Evolutionary conservation across 2,329 filamentous ascomycete species (phyloP), one percentile per base, ranked within the genome.

Genomic region (Fusarium denticulatum): DNA sequence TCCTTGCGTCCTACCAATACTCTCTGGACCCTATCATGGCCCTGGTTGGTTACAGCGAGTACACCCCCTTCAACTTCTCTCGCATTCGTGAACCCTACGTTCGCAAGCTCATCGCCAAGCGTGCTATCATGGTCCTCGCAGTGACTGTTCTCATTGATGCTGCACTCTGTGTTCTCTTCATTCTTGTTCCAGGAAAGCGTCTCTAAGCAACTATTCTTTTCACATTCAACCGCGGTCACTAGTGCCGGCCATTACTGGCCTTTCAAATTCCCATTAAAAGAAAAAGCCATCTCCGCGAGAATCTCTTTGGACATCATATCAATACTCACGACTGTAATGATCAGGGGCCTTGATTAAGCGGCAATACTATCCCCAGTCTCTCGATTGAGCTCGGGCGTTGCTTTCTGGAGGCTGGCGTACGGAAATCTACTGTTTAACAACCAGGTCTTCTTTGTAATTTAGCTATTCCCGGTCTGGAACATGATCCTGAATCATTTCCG

Each of bases 41-140:
- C 9, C 88, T 98, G 26, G 82, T 93, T n/a, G 95, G 96, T 40
- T 92, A 92, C 82, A 98, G 95, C 85, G 97, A 99, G 85, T 98
- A 98, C 84, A 98, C 96, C 0, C 95, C 97, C 57, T 95, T 98
- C 87, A 93, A 92, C 82, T 98, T 97, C 85, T 93, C 93, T 30
- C 89, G 90, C 45, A 94, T 98, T 72, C 91, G 93, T 62, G 96
- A 99, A 83, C 94, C 95, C 1, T 99, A 96, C 80, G 93, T 99
- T 62, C 92, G 94, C 73, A 93, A 91, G 79, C 90, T 98, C 26
- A 88, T 99, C 63, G 91, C 90, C 75, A 95, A 95, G 81, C 92
- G 96, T 66, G 92, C 96, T 1, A 80, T 94, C 47, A 95, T 96
- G 85, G 94, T 96, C 20, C 84, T 98, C 20, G 86, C 90, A 14